Evolutionary conservation across 192 early-diverging fungal genomes (phyloP), one percentile per base, ranked within the genome.

Genomic region (Entomortierella beljakovae): DNA sequence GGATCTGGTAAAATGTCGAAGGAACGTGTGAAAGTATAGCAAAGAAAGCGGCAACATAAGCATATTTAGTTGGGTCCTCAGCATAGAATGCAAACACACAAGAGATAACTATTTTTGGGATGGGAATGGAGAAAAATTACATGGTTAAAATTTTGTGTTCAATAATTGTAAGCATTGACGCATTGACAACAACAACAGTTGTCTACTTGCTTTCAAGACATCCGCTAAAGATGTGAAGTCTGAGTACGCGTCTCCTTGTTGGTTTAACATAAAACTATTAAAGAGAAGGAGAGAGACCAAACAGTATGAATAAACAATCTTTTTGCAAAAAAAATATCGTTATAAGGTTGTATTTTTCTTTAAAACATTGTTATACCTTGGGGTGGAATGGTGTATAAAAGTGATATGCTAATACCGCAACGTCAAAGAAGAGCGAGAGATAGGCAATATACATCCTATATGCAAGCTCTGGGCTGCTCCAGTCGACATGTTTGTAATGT

Each of bases 1-100:
- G 74, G 40, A 77, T 77, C 31, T 77, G 74, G 35, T 77, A 77
- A 32, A 77, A 77, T 9, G 74, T 77, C 18, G 74, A 64, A 20
- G 74, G 74, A 9, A 69, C 74, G 20, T 77, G 74, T 0, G 74
- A 59, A 48, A 77, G 49, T 29, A 53, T 22, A 22, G 60, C 65
- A 43, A 77, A 69, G 11, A 38, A 25, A 6, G 66, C 60, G 0
- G 66, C 74, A 1, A 66, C 74, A 31, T 77, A 77, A 1, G 66
- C 60, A 23, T 64, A 77, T 2, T 69, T 61, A n/a, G 74, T 77
- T 16, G 74, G 74, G 18, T 77, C 66, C 22, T 77, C 46, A 6
- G 74, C 74, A 33, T 77, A 77, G 26, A 77, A 77, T 23, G 66
- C 74, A 4, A 42, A 54, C 6, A 77, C 33, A 55, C 74, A 77